Conservation (phyloP, 257 asterid genomes). For the Linaria vulgaris region DNA sequence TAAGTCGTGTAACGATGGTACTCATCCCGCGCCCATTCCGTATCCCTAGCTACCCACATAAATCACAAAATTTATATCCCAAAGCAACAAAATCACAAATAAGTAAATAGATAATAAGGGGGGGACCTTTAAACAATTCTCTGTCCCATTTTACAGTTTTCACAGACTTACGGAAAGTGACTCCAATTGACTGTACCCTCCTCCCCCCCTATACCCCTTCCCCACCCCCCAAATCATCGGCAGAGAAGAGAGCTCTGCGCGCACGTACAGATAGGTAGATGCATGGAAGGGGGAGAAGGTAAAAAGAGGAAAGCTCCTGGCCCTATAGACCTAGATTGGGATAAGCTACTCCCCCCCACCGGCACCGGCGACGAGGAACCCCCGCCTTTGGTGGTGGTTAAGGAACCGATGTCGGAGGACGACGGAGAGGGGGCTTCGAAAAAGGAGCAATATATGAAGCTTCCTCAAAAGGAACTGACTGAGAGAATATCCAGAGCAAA, state of each 20-base stretch:
- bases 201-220: not conserved
- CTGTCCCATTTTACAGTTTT: no score
- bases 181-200: not conserved
- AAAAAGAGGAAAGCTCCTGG: conserved; percentile 26
- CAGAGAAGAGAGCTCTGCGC: no score
- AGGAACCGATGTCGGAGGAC: conserved; percentile 7
- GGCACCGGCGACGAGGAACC: conserved; percentile 25
- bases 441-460: not conserved
- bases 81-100: no score
- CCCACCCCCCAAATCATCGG: no score
- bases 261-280: not conserved
- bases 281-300: conserved; percentile 46
- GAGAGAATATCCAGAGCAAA: conserved; percentile 19
- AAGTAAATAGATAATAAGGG: no score
- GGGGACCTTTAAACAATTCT: no score
- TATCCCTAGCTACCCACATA: no score
- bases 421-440: conserved; percentile 23
- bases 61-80: no score
- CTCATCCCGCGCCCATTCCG: no score
- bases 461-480: conserved; percentile 22
- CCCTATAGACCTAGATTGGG: conserved; percentile 20
- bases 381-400: conserved; percentile 24
- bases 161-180: not conserved
- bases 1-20: no score
- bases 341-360: conserved; percentile 7